These are phyloP conservation scores for Cercis canadensis DNA, from an alignment of 306 rosid genomes.

Conservation along the genomic window DNA sequence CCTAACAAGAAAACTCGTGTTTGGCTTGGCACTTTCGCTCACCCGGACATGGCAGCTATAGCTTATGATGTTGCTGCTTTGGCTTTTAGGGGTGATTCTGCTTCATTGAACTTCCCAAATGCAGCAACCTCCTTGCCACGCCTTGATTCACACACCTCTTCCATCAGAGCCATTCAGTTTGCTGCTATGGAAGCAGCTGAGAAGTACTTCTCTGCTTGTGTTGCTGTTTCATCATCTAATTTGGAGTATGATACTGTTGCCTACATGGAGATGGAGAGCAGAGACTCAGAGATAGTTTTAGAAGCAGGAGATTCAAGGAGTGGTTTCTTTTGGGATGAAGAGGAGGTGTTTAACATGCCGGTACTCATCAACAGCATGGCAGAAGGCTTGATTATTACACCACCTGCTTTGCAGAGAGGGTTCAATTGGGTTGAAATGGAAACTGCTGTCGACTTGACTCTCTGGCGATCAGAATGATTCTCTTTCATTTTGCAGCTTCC, in stretches of 20 bases:
- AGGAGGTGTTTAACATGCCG: conserved; percentile 52
- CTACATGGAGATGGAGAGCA: neutral
- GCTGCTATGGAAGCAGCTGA: conserved; percentile 44
- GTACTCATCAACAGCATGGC: conserved; percentile 49
- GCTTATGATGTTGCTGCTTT: conserved; percentile 74
- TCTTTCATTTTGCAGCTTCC: neutral
- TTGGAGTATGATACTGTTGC: neutral
- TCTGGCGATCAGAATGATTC: conserved; percentile 28
- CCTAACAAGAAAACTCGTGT: conserved; percentile 58
- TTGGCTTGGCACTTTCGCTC: conserved; percentile 72
- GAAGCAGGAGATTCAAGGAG: conserved; percentile 18
- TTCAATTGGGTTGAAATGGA: conserved; percentile 51
- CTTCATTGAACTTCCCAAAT: conserved; percentile 58
- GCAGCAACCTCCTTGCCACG: conserved; percentile 27
- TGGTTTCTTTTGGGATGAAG: conserved; percentile 48
- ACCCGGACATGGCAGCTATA: conserved; percentile 74
- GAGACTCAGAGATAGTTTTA: neutral
- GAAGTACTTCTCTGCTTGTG: neutral
- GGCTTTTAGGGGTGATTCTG: conserved; percentile 55
- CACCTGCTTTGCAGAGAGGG: conserved; percentile 51
- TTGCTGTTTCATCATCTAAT: neutral
- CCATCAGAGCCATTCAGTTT: conserved; percentile 41
- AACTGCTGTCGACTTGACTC: conserved; percentile 41
- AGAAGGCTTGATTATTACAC: conserved; percentile 52
- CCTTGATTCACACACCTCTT: conserved; percentile 16